A percentile compares a stretch with the other conserved stretches of the same genome.
Conservation (phyloP, 768 basidiomycete genomes). For the Termitomyces heimii region DNA sequence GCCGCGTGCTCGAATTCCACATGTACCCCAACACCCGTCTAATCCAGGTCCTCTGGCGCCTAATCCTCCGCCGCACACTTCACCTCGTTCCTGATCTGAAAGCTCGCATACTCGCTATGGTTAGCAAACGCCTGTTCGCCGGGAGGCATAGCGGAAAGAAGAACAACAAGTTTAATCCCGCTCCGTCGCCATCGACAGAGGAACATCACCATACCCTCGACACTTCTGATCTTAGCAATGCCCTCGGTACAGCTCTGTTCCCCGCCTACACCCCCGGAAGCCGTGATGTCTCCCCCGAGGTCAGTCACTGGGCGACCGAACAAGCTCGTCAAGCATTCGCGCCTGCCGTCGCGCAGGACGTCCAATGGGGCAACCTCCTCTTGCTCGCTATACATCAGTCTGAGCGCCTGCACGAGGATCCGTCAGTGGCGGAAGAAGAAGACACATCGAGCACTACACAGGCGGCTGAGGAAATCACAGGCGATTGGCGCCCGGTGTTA, state of each 20-base stretch:
- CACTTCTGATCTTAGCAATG: constrained; percentile 13
- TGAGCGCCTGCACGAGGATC: not conserved
- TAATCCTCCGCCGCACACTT: constrained; percentile 23
- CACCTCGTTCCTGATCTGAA: constrained; percentile 22
- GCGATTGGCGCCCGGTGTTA: constrained; percentile 37
- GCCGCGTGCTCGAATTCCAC: constrained; percentile 26
- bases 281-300: not conserved
- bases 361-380: constrained; percentile 38
- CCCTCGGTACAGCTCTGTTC: constrained; percentile 19
- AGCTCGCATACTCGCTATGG: constrained; percentile 25
- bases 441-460: not conserved
- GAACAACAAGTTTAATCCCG: not conserved
- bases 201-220: not conserved
- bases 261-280: constrained; percentile 14
- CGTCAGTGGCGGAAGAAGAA: not conserved
- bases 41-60: constrained; percentile 34
- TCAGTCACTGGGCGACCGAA: constrained; percentile 21
- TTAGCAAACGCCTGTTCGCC: constrained; percentile 27
- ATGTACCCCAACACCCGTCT: constrained; percentile 27
- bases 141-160: not conserved
- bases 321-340: constrained; percentile 22
- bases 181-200: not conserved
- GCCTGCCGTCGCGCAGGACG: constrained; percentile 19
- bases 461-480: not conserved
- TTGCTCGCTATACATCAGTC: constrained; percentile 28